phyloP scores from a whole-genome alignment of 768 basidiomycete species.

The Boletus edulis region DNA sequence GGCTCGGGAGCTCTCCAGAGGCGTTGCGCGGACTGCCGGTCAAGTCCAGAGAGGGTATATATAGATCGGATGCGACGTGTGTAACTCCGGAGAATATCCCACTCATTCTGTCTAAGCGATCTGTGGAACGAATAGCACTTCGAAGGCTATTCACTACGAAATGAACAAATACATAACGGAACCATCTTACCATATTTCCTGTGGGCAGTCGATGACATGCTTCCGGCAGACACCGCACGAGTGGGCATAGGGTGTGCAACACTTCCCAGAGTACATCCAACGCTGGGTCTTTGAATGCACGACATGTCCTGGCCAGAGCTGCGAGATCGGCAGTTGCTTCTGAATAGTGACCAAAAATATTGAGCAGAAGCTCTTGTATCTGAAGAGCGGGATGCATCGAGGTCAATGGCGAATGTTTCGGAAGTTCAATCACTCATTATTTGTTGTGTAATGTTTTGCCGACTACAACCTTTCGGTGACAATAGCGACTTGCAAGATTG shows the following conservation, averaged over 20 bases:
- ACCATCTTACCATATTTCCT: background rate
- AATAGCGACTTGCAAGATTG: background rate
- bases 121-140: background rate
- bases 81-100: background rate
- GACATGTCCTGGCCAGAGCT: too few species aligned
- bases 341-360: too few species aligned
- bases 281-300: too few species aligned
- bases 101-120: background rate
- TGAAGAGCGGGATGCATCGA: too few species aligned
- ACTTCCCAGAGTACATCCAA: too few species aligned
- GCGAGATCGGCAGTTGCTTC: too few species aligned
- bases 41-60: background rate
- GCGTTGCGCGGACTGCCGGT: background rate
- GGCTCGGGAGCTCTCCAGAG: background rate
- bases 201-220: background rate
- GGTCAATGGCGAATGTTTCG: too few species aligned
- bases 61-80: background rate
- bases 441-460: too few species aligned
- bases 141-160: background rate
- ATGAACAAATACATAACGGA: background rate
- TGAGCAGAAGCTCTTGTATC: too few species aligned
- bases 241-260: background rate
- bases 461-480: too few species aligned
- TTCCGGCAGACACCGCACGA: background rate
- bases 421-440: conserved; percentile 37